Base-by-base conservation (phyloP, 2,329 filamentous ascomycete species). In the Cladosporium velox region DNA sequence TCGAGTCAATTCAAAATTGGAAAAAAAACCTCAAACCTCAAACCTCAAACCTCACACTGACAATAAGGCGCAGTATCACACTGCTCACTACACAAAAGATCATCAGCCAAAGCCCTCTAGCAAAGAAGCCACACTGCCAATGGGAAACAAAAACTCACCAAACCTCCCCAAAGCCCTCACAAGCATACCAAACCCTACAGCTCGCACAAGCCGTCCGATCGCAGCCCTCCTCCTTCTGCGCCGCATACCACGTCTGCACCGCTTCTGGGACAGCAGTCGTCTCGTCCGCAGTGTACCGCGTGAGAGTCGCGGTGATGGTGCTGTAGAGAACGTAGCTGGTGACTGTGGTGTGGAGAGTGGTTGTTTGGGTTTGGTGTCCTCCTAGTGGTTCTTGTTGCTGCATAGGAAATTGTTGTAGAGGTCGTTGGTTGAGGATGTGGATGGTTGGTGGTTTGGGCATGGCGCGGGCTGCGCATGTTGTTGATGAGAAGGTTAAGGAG, bases 31-130 rank as follows among this genome's bases (percentile, higher is more conserved):
- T 54, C 51, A 54, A 47, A 18, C 12, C 15, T 58, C 30, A 63
- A n/a, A 6, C n/a, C 26, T 54, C 51, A 54, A 47, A 18, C 12
- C 15, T 58, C 30, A 63, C 60, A 63, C 8, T 51, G 60, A 30
- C 60, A 63, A 54, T 63, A 63, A 35, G 47, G 30, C 26, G 60
- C 60, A 24, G 12, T 32, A 14, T 54, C 49, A 38, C 60, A 63
- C n/a, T 55, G 30, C 5, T 14, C 21, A 55, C 60, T 63, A 32
- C 30, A 44, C 41, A 41, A 1, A n/a, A 18, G n/a, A 18, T 6
- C 7, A 49, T 63, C 47, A 63, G 60, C 49, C 15, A 5, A 34
- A 51, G 24, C 4, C 12, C 4, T 41, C 8, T 32, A 35, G 12
- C 14, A 10, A 26, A 28, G 15, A 32, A 28, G 26, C 32, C 24